Evolutionary conservation across 2,329 filamentous ascomycete genomes (phyloP), one percentile per base, ranked within the genome.

Genomic region (Decorospora gaudefroyi): DNA sequence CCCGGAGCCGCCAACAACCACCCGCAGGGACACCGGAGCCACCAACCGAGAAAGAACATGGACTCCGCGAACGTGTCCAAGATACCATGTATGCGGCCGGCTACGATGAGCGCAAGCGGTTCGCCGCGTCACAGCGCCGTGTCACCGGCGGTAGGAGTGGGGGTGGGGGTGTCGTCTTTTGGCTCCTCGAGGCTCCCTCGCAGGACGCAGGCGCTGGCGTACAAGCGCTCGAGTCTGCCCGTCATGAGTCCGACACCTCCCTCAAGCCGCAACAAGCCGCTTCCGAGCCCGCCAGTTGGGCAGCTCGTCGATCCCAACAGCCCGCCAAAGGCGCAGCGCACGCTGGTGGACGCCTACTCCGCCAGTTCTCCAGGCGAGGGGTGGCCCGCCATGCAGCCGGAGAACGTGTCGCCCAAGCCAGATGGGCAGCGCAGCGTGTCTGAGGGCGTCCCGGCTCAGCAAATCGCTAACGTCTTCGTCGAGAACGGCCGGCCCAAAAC

Each of bases 321-420:
- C 36, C 70, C 71, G 3, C 57, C 53, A 6, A 72, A 70, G 47
- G 61, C 68, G 21, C 59, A 62, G 18, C 67, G 69, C 11, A 69
- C 66, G 2, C 59, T 75, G 13, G 49, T 75, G 4, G 72, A 74
- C 41, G 72, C 72, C 10, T 62, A 62, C 16, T 68, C 72, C 10
- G 65, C 61, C 4, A 64, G 50, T 5, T 60, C 62, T 1, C 50
- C 59, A 4, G 51, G 51, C 13, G 50, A 55, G 7, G 49, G 64
- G 6, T 69, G 66, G 64, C 62, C 65, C 0, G 41, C 64, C 6
- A 38, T 68, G 5, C 41, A 37, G 4, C 67, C 68, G 1, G 61
- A 66, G 21, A 57, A 52, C 22, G 13, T 57, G 2, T 32, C 34
- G 3, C 33, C 36, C 8, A 18, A 9, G 9, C 9, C 16, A 21